Percentiles rank a stretch among this genome's conserved stretches.
phyloP scores from a whole-genome alignment of 148 eudicot genomes.

The Tetragonia tetragonoides region DNA sequence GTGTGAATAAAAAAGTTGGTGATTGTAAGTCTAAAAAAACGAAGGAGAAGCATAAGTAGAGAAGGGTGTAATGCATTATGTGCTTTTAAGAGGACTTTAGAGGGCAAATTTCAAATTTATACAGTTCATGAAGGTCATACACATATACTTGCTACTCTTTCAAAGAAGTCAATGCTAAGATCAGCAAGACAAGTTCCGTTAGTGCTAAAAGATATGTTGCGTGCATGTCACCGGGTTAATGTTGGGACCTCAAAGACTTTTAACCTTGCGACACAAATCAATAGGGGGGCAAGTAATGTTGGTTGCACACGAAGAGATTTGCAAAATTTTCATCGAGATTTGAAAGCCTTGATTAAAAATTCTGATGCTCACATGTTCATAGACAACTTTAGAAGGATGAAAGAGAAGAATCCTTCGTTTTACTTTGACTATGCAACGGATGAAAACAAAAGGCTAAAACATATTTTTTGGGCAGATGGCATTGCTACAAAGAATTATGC shows the following conservation, averaged over 20 bases:
- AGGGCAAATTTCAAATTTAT: not conserved
- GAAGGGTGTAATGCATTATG: not conserved
- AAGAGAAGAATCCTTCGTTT: not conserved
- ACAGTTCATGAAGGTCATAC: no score
- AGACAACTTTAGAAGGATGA: not conserved
- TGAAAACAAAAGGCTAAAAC: not conserved
- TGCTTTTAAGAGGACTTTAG: not conserved
- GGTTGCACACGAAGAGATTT: no score
- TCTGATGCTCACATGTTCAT: not conserved
- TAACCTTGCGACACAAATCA: no score
- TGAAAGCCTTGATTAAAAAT: no score
- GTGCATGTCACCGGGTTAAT: no score
- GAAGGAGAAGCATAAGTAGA: not conserved
- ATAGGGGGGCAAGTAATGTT: no score
- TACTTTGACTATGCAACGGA: not conserved
- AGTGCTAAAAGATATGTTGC: not conserved
- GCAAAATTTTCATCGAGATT: no score
- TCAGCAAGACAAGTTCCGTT: not conserved
- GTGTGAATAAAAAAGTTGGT: not conserved
- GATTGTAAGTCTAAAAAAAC: not conserved
- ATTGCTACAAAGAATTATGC: not conserved
- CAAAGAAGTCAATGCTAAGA: not conserved
- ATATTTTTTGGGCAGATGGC: not conserved
- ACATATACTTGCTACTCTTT: not conserved
- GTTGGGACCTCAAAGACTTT: no score